Percentiles rank a stretch among this genome's conserved stretches.
Evolutionary conservation across 495 filamentous ascomycete species (phyloP).

Genomic region (Cercophora scortea): DNA sequence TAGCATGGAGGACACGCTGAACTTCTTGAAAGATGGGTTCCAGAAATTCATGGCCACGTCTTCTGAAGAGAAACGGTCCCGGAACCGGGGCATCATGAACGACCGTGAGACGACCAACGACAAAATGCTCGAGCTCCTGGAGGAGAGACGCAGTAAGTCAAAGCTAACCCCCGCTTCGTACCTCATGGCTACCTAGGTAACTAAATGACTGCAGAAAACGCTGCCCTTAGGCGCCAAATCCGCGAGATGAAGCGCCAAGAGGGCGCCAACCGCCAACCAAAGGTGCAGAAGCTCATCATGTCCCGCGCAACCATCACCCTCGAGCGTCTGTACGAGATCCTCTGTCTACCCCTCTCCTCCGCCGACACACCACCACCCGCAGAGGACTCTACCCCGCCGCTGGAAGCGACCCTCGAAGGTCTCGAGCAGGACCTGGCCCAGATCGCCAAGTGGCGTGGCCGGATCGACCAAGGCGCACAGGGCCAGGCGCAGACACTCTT

Average conservation of each 20-base stretch:
- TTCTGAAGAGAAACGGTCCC: background rate
- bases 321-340: background rate
- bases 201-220: background rate
- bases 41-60: too few species aligned
- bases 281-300: background rate
- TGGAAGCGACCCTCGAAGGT: background rate
- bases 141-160: background rate
- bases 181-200: background rate
- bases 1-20: background rate
- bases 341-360: background rate
- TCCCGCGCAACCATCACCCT: background rate
- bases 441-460: background rate
- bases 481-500: background rate
- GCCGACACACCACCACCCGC: background rate
- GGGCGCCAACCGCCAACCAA: background rate
- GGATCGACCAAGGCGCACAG: background rate
- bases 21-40: background rate
- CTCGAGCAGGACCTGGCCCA: background rate
- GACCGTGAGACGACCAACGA: background rate
- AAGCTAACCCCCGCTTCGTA: too few species aligned
- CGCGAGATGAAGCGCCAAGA: background rate
- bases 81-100: background rate
- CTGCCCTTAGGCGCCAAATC: background rate
- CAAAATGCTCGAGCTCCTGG: background rate
- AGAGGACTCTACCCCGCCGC: background rate